Evolutionary conservation across 495 filamentous ascomycete genomes (phyloP).

Genomic region (Parathielavia appendiculata): DNA sequence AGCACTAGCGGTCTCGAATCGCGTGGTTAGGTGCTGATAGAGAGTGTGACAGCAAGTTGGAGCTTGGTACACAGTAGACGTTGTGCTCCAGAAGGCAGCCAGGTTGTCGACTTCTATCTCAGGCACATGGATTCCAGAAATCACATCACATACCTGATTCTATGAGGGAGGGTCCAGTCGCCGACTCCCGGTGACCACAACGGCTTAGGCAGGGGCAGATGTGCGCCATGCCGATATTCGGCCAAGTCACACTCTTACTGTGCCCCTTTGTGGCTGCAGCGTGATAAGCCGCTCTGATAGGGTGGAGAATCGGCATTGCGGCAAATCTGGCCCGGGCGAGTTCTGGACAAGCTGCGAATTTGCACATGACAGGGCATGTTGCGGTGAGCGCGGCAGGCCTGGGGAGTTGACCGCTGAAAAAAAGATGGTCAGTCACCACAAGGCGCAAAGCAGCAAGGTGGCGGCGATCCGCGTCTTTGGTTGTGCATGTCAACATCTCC

Average conservation of each 20-base stretch:
- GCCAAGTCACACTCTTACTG: not conserved
- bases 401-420: too few relatives aligned
- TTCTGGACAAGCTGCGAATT: not conserved
- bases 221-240: not conserved
- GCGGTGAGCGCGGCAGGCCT: conserved; percentile 7
- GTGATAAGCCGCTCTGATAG: conserved; percentile 6
- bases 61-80: not conserved
- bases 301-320: not conserved
- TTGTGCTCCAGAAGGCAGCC: too few relatives aligned
- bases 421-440: too few relatives aligned
- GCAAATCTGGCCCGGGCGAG: conserved; percentile 1
- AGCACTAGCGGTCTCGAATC: not conserved
- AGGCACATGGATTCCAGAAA: too few relatives aligned
- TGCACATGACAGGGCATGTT: conserved; percentile 15
- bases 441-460: not conserved
- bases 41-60: not conserved
- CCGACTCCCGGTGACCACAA: not conserved
- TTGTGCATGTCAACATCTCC: not conserved
- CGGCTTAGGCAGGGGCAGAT: not conserved
- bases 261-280: conserved; percentile 14
- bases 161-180: not conserved
- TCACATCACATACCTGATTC: too few relatives aligned
- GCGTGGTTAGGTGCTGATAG: not conserved
- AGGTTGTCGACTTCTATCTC: too few relatives aligned
- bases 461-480: not conserved